Base-by-base conservation (phyloP, 768 basidiomycete genomes). In the Floccularia luteovirens region DNA sequence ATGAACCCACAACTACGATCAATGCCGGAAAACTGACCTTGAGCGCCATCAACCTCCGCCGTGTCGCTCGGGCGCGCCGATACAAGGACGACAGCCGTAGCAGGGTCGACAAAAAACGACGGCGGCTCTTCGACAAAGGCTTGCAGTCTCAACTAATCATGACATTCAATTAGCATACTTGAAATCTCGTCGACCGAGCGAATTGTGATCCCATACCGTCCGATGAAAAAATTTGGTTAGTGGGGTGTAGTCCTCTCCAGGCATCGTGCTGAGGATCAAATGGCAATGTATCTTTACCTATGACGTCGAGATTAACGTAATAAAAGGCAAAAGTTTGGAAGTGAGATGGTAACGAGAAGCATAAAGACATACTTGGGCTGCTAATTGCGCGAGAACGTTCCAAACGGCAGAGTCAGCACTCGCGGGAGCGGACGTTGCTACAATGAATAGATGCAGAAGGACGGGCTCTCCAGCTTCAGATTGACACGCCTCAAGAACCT, bases 241-340 rank as follows among this genome's bases (percentile, higher is more conserved):
- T 14, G 64, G 48, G 5, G 58, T 47, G 66, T 74, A n/a, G n/a
- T n/a, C n/a, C n/a, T n/a, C 69, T 47, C 72, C 62, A 39, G 69
- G 64, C 45, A 61, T 62, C 38, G 69, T 49, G 38, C 62, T 65
- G 40, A 76, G 58, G 36, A 81, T 66, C 60, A 82, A 61, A 53
- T 81, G 80, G 47, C 72, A 74, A 41, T 72, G 70, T 33, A 81
- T 75, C 35, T 68, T 58, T 31, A 66, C 61, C 80, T 82, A 48
- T 14, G 11, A 7, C 13, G 3, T 13, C 14, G 10, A 11, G 3
- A n/a, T 19, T 13, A 12, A 13, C 11, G 5, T 37, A 8, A 24
- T 39, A 38, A 41, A 36, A 45, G 24, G n/a, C 8, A 11, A 39
- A 31, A 31, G 31, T 11, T 27, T n/a, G n/a, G n/a, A n/a, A n/a